A percentile compares a stretch with the other conserved stretches of the same genome.
Evolutionary conservation across 495 filamentous ascomycete species (phyloP).

Genomic region (Daldinia concentrica): DNA sequence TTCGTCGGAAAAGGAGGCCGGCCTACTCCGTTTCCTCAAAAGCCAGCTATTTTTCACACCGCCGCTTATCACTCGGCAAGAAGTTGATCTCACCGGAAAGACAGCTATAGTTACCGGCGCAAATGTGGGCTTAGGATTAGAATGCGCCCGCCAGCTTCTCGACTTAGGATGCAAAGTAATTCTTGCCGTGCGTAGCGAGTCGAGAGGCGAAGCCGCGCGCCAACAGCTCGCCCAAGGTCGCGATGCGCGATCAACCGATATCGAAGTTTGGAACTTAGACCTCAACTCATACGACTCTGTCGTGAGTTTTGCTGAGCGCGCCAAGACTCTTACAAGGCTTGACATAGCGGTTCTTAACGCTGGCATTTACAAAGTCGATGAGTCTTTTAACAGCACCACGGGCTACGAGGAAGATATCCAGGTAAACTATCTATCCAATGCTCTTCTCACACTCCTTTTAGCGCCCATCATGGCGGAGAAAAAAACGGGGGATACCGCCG

Average conservation of each 20-base stretch:
- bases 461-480: conserved; percentile 50
- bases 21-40: conserved; percentile 2
- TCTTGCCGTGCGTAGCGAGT: conserved; percentile 58
- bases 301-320: conserved; percentile 48
- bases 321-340: conserved; percentile 46
- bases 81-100: conserved; percentile 42
- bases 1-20: conserved; percentile 16
- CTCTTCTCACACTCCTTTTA: conserved; percentile 53
- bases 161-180: conserved; percentile 54
- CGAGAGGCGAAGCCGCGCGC: conserved; percentile 55
- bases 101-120: conserved; percentile 60
- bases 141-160: conserved; percentile 56
- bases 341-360: conserved; percentile 60
- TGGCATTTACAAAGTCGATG: conserved; percentile 43
- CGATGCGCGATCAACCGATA: conserved; percentile 10
- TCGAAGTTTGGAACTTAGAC: conserved; percentile 62
- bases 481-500: conserved; percentile 35
- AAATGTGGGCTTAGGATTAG: conserved; percentile 60
- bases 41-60: conserved; percentile 3
- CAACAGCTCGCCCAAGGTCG: background rate
- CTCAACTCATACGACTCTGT: conserved; percentile 53
- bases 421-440: conserved; percentile 53
- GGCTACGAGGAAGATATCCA: conserved; percentile 54
- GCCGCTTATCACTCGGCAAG: conserved; percentile 12
- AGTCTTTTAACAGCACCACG: conserved; percentile 11